These are phyloP conservation scores for Cladobotryum mycophilum DNA, from an alignment of 2,329 filamentous ascomycete species.

Conservation along the genomic window DNA sequence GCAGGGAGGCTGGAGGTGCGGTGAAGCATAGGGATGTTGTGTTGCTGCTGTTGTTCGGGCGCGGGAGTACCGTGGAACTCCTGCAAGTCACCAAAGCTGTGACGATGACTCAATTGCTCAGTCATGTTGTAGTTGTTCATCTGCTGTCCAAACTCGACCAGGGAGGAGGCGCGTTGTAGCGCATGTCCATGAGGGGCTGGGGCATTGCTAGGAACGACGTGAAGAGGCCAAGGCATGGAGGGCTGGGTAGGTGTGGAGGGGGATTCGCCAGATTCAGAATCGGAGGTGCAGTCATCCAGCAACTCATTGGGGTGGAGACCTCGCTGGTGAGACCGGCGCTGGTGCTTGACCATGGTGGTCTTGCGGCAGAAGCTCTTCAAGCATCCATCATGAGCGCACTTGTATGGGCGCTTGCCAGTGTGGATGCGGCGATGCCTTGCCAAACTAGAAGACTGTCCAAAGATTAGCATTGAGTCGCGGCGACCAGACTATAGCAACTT, in stretches of 20 bases:
- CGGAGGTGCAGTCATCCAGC: conserved; percentile 48
- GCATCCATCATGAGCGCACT: conserved; percentile 55
- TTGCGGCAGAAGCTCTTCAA: conserved; percentile 66
- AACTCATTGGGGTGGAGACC: conserved; percentile 49
- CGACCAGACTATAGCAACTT: conserved; percentile 23
- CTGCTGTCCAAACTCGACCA: conserved; percentile 48
- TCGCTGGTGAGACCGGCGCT: conserved; percentile 55
- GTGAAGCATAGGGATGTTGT: conserved; percentile 42
- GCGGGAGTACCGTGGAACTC: conserved; percentile 38
- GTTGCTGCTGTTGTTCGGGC: conserved; percentile 29
- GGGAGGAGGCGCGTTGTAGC: conserved; percentile 48
- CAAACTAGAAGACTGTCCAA: conserved; percentile 54
- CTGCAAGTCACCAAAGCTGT: conserved; percentile 39
- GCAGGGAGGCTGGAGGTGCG: conserved; percentile 42
- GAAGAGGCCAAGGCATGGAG: conserved; percentile 46
- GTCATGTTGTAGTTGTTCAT: conserved; percentile 38
- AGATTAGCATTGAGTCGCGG: background rate
- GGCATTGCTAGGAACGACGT: conserved; percentile 33
- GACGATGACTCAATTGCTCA: conserved; percentile 38
- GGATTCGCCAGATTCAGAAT: conserved; percentile 53
- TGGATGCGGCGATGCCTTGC: conserved; percentile 61
- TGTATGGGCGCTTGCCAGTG: conserved; percentile 61
- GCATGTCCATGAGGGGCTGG: conserved; percentile 31
- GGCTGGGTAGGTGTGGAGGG: conserved; percentile 52
- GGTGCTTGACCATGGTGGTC: conserved; percentile 65